A percentile compares a stretch with the other conserved stretches of the same genome.
phyloP scores from a whole-genome alignment of 257 asterid genomes.

The Solanum dulcamara region DNA sequence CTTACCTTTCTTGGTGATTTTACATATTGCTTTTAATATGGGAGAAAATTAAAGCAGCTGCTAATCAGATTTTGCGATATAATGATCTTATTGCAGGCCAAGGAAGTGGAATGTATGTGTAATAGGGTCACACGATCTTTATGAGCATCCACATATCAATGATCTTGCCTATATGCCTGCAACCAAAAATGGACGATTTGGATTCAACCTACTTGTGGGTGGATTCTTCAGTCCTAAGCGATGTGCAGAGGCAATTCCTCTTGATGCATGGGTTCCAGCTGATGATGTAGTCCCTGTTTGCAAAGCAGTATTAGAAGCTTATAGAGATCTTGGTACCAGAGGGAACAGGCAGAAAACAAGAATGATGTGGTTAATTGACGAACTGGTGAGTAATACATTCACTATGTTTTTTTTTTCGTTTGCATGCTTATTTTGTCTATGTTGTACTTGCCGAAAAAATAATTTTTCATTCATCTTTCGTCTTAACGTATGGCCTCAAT shows the following conservation, averaged over 20 bases:
- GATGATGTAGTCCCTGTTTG: slow-evolving; percentile 85
- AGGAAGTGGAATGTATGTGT: slow-evolving; percentile 98
- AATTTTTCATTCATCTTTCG: not conserved
- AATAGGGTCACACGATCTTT: slow-evolving; percentile 85
- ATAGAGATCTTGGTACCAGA: slow-evolving; percentile 77
- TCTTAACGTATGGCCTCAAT: not conserved
- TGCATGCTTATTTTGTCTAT: not conserved
- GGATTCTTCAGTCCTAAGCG: slow-evolving; percentile 90
- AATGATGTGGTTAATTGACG: slow-evolving; percentile 99
- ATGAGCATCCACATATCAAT: slow-evolving; percentile 94
- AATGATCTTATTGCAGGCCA: slow-evolving; percentile 45
- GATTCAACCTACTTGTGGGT: slow-evolving; percentile 88
- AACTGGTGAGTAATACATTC: slow-evolving; percentile 57
- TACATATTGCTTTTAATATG: not conserved
- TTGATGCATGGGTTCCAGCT: slow-evolving; percentile 93
- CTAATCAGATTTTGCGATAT: not conserved
- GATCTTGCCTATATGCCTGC: slow-evolving; percentile 98
- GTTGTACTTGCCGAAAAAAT: not conserved
- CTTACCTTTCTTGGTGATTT: no score
- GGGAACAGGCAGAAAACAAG: slow-evolving; percentile 90
- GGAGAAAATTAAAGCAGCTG: not conserved
- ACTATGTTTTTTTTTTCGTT: not conserved
- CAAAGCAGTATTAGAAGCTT: slow-evolving; percentile 70
- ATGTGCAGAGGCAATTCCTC: slow-evolving; percentile 93
- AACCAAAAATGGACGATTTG: slow-evolving; percentile 58